These are phyloP conservation scores for Cutaneotrichosporon sp. DNA, from an alignment of 1,284 basidiomycete species.

Conservation along the genomic window DNA sequence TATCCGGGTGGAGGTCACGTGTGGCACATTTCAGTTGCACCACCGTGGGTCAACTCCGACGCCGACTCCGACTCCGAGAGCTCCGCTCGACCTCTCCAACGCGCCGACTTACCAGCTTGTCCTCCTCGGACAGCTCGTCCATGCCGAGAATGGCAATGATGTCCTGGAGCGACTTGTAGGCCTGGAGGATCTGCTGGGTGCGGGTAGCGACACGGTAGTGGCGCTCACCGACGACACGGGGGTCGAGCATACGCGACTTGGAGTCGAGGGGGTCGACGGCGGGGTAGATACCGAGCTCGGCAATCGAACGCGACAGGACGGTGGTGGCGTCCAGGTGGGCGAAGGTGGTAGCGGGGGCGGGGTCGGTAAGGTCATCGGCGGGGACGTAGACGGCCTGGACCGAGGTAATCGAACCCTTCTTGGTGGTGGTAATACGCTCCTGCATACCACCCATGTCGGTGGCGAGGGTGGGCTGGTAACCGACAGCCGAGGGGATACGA, in stretches of 20 bases:
- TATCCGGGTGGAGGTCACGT: too few relatives aligned
- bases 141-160: constrained; percentile 78
- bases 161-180: constrained; percentile 97
- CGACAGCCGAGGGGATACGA: constrained; percentile 99
- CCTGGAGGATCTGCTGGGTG: constrained; percentile 98
- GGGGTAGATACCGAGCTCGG: constrained; percentile 99
- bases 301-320: constrained; percentile 97
- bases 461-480: constrained; percentile 98
- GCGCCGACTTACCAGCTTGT: constrained; percentile 82
- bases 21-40: too few relatives aligned
- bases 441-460: constrained; percentile 99
- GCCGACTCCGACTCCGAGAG: too few relatives aligned
- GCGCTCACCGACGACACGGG: constrained; percentile 88
- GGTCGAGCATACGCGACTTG: constrained; percentile 99
- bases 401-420: constrained; percentile 99
- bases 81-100: too few relatives aligned
- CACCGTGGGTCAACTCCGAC: too few relatives aligned
- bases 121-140: constrained; percentile 99
- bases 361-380: constrained; percentile 99
- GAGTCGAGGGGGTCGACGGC: constrained; percentile 99
- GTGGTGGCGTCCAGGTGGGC: constrained; percentile 99
- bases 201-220: constrained; percentile 95
- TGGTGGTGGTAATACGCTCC: constrained; percentile 99
- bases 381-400: constrained; percentile 99
- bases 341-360: constrained; percentile 98